A percentile compares a stretch with the other conserved stretches of the same genome.
Evolutionary conservation across 306 rosid species (phyloP).

Genomic region (Vigna angularis): DNA sequence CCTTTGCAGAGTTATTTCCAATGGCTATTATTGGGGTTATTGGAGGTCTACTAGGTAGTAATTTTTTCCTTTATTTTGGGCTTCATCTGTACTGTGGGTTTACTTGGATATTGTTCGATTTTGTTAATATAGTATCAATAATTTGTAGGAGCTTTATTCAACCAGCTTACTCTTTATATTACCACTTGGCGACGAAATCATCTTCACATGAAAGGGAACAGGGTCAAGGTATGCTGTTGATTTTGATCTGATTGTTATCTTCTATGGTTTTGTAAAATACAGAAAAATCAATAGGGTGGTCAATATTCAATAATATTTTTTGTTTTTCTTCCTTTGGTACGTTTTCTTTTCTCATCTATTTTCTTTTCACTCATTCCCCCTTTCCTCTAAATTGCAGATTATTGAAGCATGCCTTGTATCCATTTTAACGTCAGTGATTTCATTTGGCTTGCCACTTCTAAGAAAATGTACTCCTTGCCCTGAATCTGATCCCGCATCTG

Average conservation of each 20-base stretch:
- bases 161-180: slow-evolving; percentile 86
- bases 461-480: slow-evolving; percentile 94
- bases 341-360: slow-evolving; percentile 35
- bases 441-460: slow-evolving; percentile 94
- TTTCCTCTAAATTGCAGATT: slow-evolving; percentile 62
- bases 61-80: slow-evolving; percentile 16
- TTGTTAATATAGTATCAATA: slow-evolving; percentile 36
- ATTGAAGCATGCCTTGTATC: slow-evolving; percentile 93
- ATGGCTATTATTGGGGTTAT: slow-evolving; percentile 96
- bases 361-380: slow-evolving; percentile 6
- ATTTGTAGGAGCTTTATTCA: slow-evolving; percentile 86
- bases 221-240: slow-evolving; percentile 71
- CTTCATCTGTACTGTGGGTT: slow-evolving; percentile 7
- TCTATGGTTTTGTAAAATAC: slow-evolving; percentile 20
- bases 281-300: slow-evolving; percentile 31
- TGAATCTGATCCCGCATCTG: slow-evolving; percentile 69
- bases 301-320: slow-evolving; percentile 8
- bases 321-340: slow-evolving; percentile 26
- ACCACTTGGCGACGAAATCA: slow-evolving; percentile 85
- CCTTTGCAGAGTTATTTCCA: slow-evolving; percentile 89
- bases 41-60: slow-evolving; percentile 91
- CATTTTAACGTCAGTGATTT: slow-evolving; percentile 76
- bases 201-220: slow-evolving; percentile 92
- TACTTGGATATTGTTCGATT: slow-evolving; percentile 12
- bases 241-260: slow-evolving; percentile 33